Percentiles rank a stretch among this genome's conserved stretches.
phyloP scores from a whole-genome alignment of 2,329 filamentous ascomycete species.

The Aspergillus hiratsukae region DNA sequence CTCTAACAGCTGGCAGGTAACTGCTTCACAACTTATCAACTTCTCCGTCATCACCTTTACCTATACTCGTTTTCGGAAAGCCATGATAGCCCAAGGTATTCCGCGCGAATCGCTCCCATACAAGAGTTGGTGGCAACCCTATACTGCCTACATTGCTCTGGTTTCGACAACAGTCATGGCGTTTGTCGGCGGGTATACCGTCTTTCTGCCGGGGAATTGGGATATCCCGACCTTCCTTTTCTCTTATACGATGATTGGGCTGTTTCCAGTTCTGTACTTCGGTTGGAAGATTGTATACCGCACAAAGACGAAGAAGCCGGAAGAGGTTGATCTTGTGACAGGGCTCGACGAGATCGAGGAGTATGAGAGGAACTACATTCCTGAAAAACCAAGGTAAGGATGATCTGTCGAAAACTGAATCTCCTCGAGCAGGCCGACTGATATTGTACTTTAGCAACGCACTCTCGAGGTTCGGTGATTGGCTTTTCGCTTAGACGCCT shows the following conservation, averaged over 20 bases:
- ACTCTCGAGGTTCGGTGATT: slow-evolving; percentile 16
- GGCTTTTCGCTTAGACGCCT: slow-evolving; percentile 12
- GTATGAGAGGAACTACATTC: slow-evolving; percentile 59
- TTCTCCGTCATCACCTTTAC: slow-evolving; percentile 66
- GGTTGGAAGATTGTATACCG: slow-evolving; percentile 68
- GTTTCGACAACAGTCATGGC: slow-evolving; percentile 64
- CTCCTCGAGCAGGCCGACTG: slow-evolving; percentile 1
- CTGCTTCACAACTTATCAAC: slow-evolving; percentile 70
- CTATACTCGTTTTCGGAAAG: slow-evolving; percentile 68
- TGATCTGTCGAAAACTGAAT: not conserved
- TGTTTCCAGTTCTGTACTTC: slow-evolving; percentile 65
- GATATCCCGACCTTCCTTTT: slow-evolving; percentile 67
- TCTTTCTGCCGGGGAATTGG: slow-evolving; percentile 69
- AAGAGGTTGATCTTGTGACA: slow-evolving; percentile 59
- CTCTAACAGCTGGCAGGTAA: slow-evolving; percentile 42
- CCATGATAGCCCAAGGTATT: slow-evolving; percentile 64
- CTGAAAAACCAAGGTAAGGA: slow-evolving; percentile 50
- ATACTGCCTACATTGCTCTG: slow-evolving; percentile 63
- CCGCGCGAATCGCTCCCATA: slow-evolving; percentile 66
- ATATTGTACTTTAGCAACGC: slow-evolving; percentile 19
- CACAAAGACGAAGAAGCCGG: slow-evolving; percentile 53
- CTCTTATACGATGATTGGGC: slow-evolving; percentile 68
- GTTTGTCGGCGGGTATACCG: slow-evolving; percentile 69
- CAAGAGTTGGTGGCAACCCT: slow-evolving; percentile 65
- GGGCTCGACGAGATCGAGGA: slow-evolving; percentile 65